Percentiles rank a stretch among this genome's conserved stretches.
Evolutionary conservation across 2,329 filamentous ascomycete species (phyloP).

Genomic region (Penicillium paneum): DNA sequence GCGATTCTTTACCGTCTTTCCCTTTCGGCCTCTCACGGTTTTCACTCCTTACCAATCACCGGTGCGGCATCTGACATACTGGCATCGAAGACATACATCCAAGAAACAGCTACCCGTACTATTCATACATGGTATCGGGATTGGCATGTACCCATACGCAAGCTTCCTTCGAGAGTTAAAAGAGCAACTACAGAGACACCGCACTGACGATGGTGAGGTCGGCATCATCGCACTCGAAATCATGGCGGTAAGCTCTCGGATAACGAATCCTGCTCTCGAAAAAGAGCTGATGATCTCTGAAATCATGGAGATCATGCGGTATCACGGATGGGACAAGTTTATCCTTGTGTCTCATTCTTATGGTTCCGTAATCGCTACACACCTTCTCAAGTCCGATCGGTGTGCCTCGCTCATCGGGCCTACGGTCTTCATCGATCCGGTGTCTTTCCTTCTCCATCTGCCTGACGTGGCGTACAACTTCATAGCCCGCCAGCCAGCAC

Average conservation of each 20-base stretch:
- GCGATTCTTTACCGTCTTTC: slow-evolving; percentile 53
- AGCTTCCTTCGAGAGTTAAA: slow-evolving; percentile 54
- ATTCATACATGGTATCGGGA: slow-evolving; percentile 69
- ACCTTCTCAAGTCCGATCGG: slow-evolving; percentile 53
- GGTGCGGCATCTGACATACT: slow-evolving; percentile 58
- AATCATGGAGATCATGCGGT: slow-evolving; percentile 55
- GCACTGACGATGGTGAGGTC: background rate
- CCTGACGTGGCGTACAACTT: slow-evolving; percentile 72
- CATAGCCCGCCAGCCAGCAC: slow-evolving; percentile 51
- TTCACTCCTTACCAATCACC: slow-evolving; percentile 49
- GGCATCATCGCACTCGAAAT: slow-evolving; percentile 52
- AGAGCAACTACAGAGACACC: background rate
- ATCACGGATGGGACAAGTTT: slow-evolving; percentile 58
- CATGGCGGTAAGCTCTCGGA: slow-evolving; percentile 62
- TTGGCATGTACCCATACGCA: slow-evolving; percentile 63
- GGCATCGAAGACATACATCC: slow-evolving; percentile 62
- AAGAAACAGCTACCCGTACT: slow-evolving; percentile 58
- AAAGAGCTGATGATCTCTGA: slow-evolving; percentile 56
- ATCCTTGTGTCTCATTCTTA: slow-evolving; percentile 63
- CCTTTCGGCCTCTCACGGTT: slow-evolving; percentile 54
- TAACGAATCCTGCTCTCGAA: slow-evolving; percentile 54
- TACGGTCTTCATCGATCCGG: slow-evolving; percentile 56
- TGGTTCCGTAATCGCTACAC: slow-evolving; percentile 61
- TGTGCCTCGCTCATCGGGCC: slow-evolving; percentile 48
- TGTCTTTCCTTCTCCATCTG: slow-evolving; percentile 65